Base-by-base conservation (phyloP, 2,329 filamentous ascomycete species). In the Pseudogymnoascus sp. region DNA sequence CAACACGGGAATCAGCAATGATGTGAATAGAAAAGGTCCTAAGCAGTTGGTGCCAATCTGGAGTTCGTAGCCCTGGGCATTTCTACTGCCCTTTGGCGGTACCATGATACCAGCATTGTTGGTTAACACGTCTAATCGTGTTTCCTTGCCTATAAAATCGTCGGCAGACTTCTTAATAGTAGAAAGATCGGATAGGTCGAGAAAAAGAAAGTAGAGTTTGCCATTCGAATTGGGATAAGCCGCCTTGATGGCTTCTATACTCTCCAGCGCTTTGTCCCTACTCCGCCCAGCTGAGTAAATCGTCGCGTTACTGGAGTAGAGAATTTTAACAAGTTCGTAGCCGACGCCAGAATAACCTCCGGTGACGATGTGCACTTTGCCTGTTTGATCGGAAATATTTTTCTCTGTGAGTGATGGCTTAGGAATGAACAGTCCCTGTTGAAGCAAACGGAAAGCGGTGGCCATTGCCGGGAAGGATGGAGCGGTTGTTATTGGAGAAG, bases 231-330 rank as follows among this genome's bases (percentile, higher is more conserved):
- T 67, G 3, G 74, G 71, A 52, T 66, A 55, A 18, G 65, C 58
- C 25, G 67, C 40, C 42, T 73, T 69, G 63, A 80, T 75, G 12
- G 66, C 60, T 13, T 69, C 65, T 48, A 81, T 77, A n/a, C 76
- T 76, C 1, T 66, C 60, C 4, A 72, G 68, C 18, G 72, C 76
- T 63, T 77, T 77, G 8, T 71, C 65, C 18, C 69, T 62, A 4
- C 71, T 74, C 55, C 81, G 77, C 1, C 76, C 77, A 7, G 80
- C 79, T 60, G 84, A 71, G 68, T 85, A 85, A 8, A 84, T 75
- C 0, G 75, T 83, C 18, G 74, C 82, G 18, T 81, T 79, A 3
- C 75, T 76, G 0, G 70, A 68, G 67, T 83, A 85, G 4, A 86
- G 74, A 1, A 85, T 77, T 60, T 77, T 77, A 61, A 73, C 72